Evolutionary conservation across 2,329 filamentous ascomycete species (phyloP).

Genomic region (Pseudofabraea citricarpa): DNA sequence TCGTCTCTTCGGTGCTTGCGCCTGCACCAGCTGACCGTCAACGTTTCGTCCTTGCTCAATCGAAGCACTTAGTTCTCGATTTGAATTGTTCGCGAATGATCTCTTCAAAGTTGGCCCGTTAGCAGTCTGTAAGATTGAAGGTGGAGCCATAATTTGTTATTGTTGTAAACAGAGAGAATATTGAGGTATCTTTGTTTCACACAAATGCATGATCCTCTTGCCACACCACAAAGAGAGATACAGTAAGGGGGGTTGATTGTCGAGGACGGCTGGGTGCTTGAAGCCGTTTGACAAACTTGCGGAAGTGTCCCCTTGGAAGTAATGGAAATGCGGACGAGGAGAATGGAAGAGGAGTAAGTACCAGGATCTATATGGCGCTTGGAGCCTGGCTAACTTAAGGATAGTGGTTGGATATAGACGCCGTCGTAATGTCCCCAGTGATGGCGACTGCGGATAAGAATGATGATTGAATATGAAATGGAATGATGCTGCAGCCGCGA

Average conservation of each 20-base stretch:
- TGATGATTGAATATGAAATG: background rate
- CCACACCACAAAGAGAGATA: background rate
- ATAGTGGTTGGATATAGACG: background rate
- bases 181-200: constrained; percentile 5
- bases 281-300: constrained; percentile 5
- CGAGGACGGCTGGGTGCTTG: constrained; percentile 9
- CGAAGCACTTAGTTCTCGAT: constrained; percentile 11
- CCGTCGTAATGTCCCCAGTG: background rate
- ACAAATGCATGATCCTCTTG: constrained; percentile 12
- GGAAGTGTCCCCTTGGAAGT: constrained; percentile 6
- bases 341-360: constrained; percentile 16
- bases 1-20: constrained; percentile 11
- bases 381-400: constrained; percentile 3
- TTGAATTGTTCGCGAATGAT: constrained; percentile 17
- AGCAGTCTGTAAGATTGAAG: constrained; percentile 20
- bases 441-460: background rate
- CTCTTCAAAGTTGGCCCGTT: constrained; percentile 25
- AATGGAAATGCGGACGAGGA: constrained; percentile 6
- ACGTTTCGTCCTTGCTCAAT: constrained; percentile 4
- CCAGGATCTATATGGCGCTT: constrained; percentile 19
- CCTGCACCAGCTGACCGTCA: constrained; percentile 9
- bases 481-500: background rate
- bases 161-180: constrained; percentile 2
- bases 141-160: constrained; percentile 14
- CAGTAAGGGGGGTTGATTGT: constrained; percentile 7